Base-by-base conservation (phyloP, 768 basidiomycete genomes). In the Trametopsis cervina region DNA sequence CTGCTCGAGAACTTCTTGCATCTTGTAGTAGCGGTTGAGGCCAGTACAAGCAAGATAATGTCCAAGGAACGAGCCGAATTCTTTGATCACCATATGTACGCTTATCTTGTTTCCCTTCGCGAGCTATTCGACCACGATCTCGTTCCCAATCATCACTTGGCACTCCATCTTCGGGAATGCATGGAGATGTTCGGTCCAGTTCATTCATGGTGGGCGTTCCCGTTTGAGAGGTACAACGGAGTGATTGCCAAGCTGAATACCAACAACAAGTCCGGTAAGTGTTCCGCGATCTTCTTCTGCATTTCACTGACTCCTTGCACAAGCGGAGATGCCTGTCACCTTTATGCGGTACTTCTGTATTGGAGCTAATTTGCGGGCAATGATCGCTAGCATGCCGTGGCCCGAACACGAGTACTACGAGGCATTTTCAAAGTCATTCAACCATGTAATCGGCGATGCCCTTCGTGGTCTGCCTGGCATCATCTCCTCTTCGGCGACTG, bases 71-170 rank as follows among this genome's bases (percentile, higher is more conserved):
- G 47, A 6, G 66, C 68, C 23, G 1, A 44, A 0, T 17, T 46
- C 1, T 70, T 65, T 40, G 55, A 66, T 17, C 3, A 37, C 2
- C 55, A 64, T 22, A 69, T 71, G 44, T 29, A 44, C 0, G 27
- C 20, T 3, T 74, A 75, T 51, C 60, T 74, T 1, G 24, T 25
- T 0, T 56, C 52, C 1, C 21, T 73, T 3, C 44, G 53, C 0
- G 40, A 52, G 0, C 58, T 74, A 0, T 75, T 60, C 49, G 56
- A 57, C 10, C 49, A 53, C 4, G 38, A 40, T 1, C 46, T 73
- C 15, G 51, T 50, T 1, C 63, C 68, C 0, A 69, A 71, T 37
- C 70, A 74, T 5, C 75, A 75, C 50, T 42, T 70, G 3, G 49
- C 68, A 0, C 53, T 76, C 15, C 73, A 75, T 54, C 52, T 72